Evolutionary conservation across 192 early-diverging fungal genomes (phyloP), one percentile per base, ranked within the genome.

Genomic region (Podila verticillata): DNA sequence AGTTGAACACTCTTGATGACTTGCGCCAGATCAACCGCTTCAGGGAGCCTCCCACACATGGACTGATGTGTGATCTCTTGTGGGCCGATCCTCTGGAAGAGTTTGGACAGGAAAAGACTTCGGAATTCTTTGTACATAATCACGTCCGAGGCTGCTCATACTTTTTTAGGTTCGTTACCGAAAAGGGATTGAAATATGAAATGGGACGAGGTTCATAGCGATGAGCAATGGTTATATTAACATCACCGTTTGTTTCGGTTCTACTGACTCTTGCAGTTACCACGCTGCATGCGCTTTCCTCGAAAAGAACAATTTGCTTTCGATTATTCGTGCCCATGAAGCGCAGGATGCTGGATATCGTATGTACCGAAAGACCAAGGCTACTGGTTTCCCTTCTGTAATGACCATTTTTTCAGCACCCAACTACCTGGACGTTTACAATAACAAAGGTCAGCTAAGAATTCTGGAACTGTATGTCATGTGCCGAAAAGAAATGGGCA

Each of bases 381-480:
- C 96, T 13, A 97, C 96, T 7, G 95, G 94, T 5, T 98, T 98
- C 72, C 97, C 97, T 15, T 94, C 96, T 6, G 96, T 98, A 4
- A 98, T 98, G 84, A 98, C 97, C 13, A 96, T 99, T 49, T 99
- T 99, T 73, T 97, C 96, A 24, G 97, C 97, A 57, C 97, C 97
- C 56, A 99, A 99, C 83, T 99, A 99, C 80, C 88, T 99, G 39
- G 97, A 98, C 75, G 93, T 98, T 12, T 99, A 99, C 85, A 97
- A 97, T 86, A 99, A 99, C 88, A 99, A 99, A 86, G 83, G 83
- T 84, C 56, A 12, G 29, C 31, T n/a, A 32, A 7, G 8, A 22
- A 34, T 8, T 19, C 22, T 28, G 61, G 31, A 17, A 61, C 7
- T 28, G 12, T 34, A 20, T 70, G 32, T 8, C 20, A 26, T 10